Evolutionary conservation across 257 asterid genomes (phyloP).

Genomic region (Galeopsis tetrahit): DNA sequence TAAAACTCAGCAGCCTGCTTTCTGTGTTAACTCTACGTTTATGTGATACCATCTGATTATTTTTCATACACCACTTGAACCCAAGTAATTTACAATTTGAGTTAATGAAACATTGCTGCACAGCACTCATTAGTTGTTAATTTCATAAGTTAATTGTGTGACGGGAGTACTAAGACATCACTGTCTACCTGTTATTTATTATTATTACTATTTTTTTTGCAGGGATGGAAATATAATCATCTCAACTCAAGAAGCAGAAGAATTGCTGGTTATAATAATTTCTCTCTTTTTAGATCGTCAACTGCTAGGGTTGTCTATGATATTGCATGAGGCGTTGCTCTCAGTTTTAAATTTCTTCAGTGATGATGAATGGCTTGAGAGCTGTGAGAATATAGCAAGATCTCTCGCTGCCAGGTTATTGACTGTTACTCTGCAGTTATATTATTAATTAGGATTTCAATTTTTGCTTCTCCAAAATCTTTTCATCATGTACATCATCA

Average conservation of each 20-base stretch:
- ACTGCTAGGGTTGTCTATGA: constrained; percentile 66
- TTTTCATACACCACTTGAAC: neutral
- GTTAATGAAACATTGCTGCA: neutral
- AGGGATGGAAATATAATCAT: constrained; percentile 54
- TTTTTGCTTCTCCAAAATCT: constrained; percentile 1
- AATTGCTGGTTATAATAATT: constrained; percentile 59
- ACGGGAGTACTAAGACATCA: neutral
- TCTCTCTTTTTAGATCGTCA: constrained; percentile 77
- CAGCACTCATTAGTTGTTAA: neutral
- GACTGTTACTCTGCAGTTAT: constrained; percentile 15
- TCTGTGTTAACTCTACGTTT: constrained; percentile 15
- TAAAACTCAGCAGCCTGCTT: neutral
- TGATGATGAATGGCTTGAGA: constrained; percentile 68
- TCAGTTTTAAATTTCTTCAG: constrained; percentile 61
- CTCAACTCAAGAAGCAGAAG: constrained; percentile 74
- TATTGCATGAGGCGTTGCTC: constrained; percentile 59
- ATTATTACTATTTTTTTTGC: constrained; percentile 11
- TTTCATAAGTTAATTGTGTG: constrained; percentile 11
- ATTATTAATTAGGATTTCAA: neutral
- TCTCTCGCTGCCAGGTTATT: constrained; percentile 73
- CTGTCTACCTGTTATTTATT: neutral
- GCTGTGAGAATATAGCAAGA: constrained; percentile 66
- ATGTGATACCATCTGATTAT: neutral
- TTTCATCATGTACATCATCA: neutral
- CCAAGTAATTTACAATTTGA: constrained; percentile 1